Evolutionary conservation across 1,284 basidiomycete species (phyloP), one percentile per base, ranked within the genome.

Genomic region (Amylostereum areolatum): DNA sequence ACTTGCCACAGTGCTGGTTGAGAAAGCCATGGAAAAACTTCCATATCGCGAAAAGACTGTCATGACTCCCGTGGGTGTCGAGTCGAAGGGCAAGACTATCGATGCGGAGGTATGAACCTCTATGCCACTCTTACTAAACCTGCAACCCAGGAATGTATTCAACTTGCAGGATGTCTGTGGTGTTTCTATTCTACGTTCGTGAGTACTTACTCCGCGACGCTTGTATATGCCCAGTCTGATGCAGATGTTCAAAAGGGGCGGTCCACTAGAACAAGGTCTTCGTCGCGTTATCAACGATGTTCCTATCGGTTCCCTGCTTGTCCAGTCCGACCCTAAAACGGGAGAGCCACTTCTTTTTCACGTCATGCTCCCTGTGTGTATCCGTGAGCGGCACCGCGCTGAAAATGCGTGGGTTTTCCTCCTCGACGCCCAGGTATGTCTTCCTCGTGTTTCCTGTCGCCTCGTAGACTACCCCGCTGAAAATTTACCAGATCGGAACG

Each of bases 301-400:
- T 2, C 81, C 88, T 0, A 77, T 97, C 24, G 96, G 96, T 30
- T 91, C 90, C 1, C 72, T 98, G 41, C 77, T 98, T 33, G 92
- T 99, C 47, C 92, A 98, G 66, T 90, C 91, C 0, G 90, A 96
- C 57, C 78, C 80, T 3, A 76, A 73, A 54, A 87, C 89, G 2
- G 92, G 92, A 35, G 96, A 98, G 63, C 94, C 95, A 0, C 70
- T 97, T 5, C 75, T 98, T 31, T 79, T 97, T 51, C 87, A 94
- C 58, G 77, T 81, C 45, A 82, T 81, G 69, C 78, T 98, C 11
- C 96, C 96, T 0, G 63, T 74, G 2, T 83, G 73, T 58, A 66
- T 97, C 47, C 85, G 88, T 39, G 69, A 78, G 36, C 72, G 81
- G 36, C 71, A 81, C 49, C 69, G 73, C 36, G 91, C 93, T 1